Conservation (phyloP, 305 asterid species). For the Ruellia speciosa region DNA sequence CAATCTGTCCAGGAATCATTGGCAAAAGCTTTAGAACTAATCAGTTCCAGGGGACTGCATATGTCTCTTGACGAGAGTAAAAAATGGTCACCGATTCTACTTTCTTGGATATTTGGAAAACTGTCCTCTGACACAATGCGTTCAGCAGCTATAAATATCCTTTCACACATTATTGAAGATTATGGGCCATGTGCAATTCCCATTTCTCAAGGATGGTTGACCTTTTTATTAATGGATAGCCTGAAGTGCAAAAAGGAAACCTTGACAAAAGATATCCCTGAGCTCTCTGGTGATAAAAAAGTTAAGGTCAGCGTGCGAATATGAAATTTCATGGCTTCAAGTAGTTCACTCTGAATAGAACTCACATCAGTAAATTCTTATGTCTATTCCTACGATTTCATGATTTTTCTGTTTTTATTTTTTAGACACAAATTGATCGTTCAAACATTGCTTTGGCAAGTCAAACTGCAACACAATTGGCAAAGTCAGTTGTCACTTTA, state of each 20-base stretch:
- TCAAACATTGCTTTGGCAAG: conserved; percentile 69
- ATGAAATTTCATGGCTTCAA: conserved; percentile 3
- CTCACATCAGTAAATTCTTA: conserved; percentile 6
- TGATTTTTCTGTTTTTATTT: conserved; percentile 20
- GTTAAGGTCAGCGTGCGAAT: conserved; percentile 57
- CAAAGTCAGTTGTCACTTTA: conserved; percentile 78
- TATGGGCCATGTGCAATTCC: conserved; percentile 87
- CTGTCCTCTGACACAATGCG: conserved; percentile 55
- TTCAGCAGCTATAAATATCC: conserved; percentile 76
- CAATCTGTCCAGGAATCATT: conserved; percentile 68
- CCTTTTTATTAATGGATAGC: conserved; percentile 60
- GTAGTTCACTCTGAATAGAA: conserved; percentile 15
- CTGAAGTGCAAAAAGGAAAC: conserved; percentile 52
- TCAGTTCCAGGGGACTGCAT: conserved; percentile 63
- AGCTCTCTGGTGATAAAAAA: conserved; percentile 49
- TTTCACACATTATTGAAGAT: conserved; percentile 84
- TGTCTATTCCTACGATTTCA: conserved; percentile 16
- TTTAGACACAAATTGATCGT: conserved; percentile 91
- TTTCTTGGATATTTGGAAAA: conserved; percentile 78
- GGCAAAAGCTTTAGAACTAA: conserved; percentile 82
- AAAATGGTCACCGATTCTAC: conserved; percentile 85
- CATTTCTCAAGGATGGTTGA: conserved; percentile 96
- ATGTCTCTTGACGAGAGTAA: conserved; percentile 90
- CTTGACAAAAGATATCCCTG: conserved; percentile 47
- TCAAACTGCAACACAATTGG: conserved; percentile 73